Evolutionary conservation across 306 rosid species (phyloP), one percentile per base, ranked within the genome.

Genomic region (Psophocarpus tetragonolobus): DNA sequence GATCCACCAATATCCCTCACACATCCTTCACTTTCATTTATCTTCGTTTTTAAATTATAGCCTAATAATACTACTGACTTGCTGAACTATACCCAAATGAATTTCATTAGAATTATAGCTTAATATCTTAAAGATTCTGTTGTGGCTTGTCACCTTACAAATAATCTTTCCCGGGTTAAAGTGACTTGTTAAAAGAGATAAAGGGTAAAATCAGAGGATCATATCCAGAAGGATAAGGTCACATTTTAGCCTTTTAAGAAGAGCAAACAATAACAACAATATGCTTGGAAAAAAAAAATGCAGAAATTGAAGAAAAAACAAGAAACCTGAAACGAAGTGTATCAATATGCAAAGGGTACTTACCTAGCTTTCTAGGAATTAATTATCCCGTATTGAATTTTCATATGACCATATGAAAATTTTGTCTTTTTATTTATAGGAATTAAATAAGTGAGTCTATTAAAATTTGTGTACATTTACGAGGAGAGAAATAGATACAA

Each of bases 221-320:
- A 84, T 78, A 81, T 79, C 64, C 51, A 74, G 50, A 65, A 67
- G 81, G 77, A 67, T 75, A 82, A 82, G 53, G 79, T 77, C 70
- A 65, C 54, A 4, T 33, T 85, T 82, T 84, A 86, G 87, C 87
- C 82, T 88, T 89, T 86, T 57, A 61, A 88, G 81, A 79, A 78
- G 79, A 83, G 32, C 74, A 58, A 35, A 15, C 15, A 63, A 1
- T 32, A 80, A 14, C 64, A 78, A 78, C 57, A 83, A 87, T 84
- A 82, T 78, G 73, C 53, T 67, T 26, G 41, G 6, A 39, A 33
- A 75, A 65, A 81, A 29, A 48, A 45, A 41, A 63, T 61, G 72
- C 74, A 77, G 48, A 84, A 76, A 73, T 63, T 86, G 78, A 79
- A 75, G 80, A 70, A 74, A 35, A 50, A 26, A 33, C 21, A 26